Percentiles rank a stretch among this genome's conserved stretches.
phyloP scores from a whole-genome alignment of 352 stramenopile species.

The Thalassiosira hispida region DNA sequence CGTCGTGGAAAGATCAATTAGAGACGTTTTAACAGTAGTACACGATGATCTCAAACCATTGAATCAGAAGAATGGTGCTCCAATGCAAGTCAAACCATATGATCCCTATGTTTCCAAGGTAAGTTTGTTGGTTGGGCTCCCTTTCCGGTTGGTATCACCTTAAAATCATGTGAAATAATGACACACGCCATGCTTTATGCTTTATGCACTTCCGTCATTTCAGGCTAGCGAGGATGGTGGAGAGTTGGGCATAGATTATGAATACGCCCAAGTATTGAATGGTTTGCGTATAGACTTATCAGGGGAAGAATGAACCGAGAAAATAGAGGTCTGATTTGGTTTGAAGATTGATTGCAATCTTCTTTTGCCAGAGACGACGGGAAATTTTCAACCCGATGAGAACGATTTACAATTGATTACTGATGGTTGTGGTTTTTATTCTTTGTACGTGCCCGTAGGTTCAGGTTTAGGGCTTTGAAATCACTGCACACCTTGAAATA shows the following conservation, averaged over 20 bases:
- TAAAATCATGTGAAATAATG: neutral
- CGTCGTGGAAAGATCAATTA: slow-evolving; percentile 74
- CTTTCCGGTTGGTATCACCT: neutral
- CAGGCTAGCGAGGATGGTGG: slow-evolving; percentile 22
- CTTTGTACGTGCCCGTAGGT: too few species aligned
- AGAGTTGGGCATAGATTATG: slow-evolving; percentile 35
- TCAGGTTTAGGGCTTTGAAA: too few species aligned
- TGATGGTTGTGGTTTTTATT: too few species aligned
- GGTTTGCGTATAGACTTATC: slow-evolving; percentile 39
- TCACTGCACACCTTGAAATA: too few species aligned
- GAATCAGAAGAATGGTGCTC: slow-evolving; percentile 11
- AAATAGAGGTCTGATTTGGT: too few species aligned
- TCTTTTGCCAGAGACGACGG: too few species aligned
- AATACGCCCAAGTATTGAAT: slow-evolving; percentile 34
- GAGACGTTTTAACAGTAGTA: slow-evolving; percentile 69
- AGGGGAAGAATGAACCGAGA: neutral
- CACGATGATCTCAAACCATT: slow-evolving; percentile 40
- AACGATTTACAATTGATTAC: too few species aligned
- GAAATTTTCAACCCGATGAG: too few species aligned
- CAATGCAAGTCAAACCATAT: slow-evolving; percentile 35
- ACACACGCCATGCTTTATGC: too few species aligned
- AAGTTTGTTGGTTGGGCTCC: slow-evolving; percentile 1
- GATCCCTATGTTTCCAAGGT: slow-evolving; percentile 40
- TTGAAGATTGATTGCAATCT: too few species aligned
- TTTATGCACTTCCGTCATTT: slow-evolving; percentile 10